Percentiles rank a stretch among this genome's conserved stretches.
These are phyloP conservation scores for Firmiana major DNA, from an alignment of 345 rosid genomes.

Conservation along the genomic window DNA sequence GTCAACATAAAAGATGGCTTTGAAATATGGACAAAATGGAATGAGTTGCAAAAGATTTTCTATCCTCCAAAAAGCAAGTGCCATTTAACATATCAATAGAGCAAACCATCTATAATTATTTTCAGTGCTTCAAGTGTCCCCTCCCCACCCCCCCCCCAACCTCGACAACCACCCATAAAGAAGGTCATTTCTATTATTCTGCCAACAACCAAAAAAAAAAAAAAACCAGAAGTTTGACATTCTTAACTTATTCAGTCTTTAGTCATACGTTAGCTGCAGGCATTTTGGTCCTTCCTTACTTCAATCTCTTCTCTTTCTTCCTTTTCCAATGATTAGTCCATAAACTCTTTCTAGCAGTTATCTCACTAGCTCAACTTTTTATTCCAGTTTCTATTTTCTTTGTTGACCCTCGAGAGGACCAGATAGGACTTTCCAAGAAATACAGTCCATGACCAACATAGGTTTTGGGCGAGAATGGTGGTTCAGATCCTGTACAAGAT, in stretches of 20 bases:
- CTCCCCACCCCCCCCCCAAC: neutral
- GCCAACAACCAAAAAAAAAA: neutral
- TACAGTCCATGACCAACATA: neutral
- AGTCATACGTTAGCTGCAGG: neutral
- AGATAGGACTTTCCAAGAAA: neutral
- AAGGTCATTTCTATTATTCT: neutral
- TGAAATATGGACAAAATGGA: neutral
- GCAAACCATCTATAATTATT: neutral
- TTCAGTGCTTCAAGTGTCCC: neutral
- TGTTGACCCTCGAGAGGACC: neutral
- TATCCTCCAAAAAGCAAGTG: neutral
- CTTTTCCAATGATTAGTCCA: neutral
- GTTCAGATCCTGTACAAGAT: neutral
- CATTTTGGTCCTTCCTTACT: neutral
- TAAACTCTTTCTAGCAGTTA: neutral
- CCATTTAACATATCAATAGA: neutral
- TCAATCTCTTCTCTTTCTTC: neutral
- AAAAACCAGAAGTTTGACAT: neutral
- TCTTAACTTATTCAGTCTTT: neutral
- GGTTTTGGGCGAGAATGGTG: neutral
- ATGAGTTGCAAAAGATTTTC: neutral
- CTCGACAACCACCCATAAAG: neutral
- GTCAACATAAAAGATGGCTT: slow-evolving; percentile 11
- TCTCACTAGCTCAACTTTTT: neutral
- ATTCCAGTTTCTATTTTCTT: neutral